Conservation (phyloP, 306 rosid genomes). For the Crotalaria pallida region DNA sequence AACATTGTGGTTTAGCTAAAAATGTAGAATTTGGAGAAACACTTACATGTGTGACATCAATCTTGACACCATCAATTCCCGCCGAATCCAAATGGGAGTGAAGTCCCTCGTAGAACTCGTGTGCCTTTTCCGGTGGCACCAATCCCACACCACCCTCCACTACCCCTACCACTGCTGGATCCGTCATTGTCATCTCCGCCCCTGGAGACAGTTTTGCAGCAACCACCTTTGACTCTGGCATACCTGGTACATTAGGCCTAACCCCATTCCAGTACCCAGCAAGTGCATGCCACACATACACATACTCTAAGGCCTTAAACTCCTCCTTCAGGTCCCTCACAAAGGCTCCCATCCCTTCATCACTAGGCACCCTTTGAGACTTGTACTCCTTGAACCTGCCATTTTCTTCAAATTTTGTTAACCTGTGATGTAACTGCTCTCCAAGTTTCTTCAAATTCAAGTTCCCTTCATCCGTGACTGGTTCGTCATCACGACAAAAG, state of each 20-base stretch:
- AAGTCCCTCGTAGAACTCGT: slow-evolving; percentile 44
- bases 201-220: slow-evolving; percentile 35
- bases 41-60: slow-evolving; percentile 67
- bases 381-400: slow-evolving; percentile 40
- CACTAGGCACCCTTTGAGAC: not conserved
- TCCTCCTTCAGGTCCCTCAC: slow-evolving; percentile 58
- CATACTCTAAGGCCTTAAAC: slow-evolving; percentile 44
- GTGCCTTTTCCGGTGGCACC: slow-evolving; percentile 34
- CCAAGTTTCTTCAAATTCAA: slow-evolving; percentile 39
- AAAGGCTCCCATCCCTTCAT: slow-evolving; percentile 50
- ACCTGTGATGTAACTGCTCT: slow-evolving; percentile 56
- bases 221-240: slow-evolving; percentile 46
- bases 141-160: slow-evolving; percentile 51
- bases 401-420: slow-evolving; percentile 49
- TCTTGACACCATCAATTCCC: slow-evolving; percentile 71
- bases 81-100: slow-evolving; percentile 46
- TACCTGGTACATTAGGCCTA: slow-evolving; percentile 32
- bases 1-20: no score
- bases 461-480: slow-evolving; percentile 14
- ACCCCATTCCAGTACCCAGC: slow-evolving; percentile 80
- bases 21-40: not conserved
- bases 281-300: slow-evolving; percentile 72
- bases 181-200: slow-evolving; percentile 44
- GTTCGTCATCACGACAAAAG: slow-evolving; percentile 41
- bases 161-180: slow-evolving; percentile 57